Base-by-base conservation (phyloP, 2,329 filamentous ascomycete species). In the Lasiodiplodia gonubiensis region DNA sequence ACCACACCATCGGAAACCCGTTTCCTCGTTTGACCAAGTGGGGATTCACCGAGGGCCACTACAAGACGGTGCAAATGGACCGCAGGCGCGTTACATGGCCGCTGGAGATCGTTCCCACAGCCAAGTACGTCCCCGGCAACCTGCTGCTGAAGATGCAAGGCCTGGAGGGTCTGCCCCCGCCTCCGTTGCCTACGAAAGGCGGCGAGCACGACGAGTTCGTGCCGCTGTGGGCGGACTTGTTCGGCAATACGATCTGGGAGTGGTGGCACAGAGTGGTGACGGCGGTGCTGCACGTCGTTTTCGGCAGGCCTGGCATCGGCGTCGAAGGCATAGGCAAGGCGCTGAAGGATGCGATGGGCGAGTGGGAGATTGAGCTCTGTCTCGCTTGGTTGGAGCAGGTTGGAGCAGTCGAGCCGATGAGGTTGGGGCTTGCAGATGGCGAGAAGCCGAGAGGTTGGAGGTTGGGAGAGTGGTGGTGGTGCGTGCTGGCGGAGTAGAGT, bases 171-270 rank as follows among this genome's bases (percentile, higher is more conserved):
- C 69, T 77, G 11, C 74, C 72, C 3, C 69, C 70, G 35, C 57
- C 57, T 6, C 77, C 25, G 71, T 76, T 25, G 73, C 76, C 23
- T 72, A 72, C 1, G 72, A 70, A 67, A 16, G 72, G 2, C 68
- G 76, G 55, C 37, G 68, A 23, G 2, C 73, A 72, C 4, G 81
- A 82, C 12, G 85, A 86, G 51, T 80, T 79, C 4, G 74, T 92
- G 4, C 91, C 91, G 0, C 84, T 92, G 64, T 94, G 91, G 91
- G 86, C 88, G 64, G 89, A 90, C 75, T 88, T 93, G 68, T 87
- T 90, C 69, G 88, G 86, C 8, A 80, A 84, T 6, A 72, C 86
- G 0, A 84, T 92, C 68, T 76, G 70, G 18, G 78, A 81, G 0
- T 84, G 88, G 66, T 93, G 91, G 90, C 84, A 86, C 65, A 85